A percentile compares a stretch with the other conserved stretches of the same genome.
These are phyloP conservation scores for Hordeum marinum DNA, from an alignment of 176 grass and related monocot genomes.

Conservation along the genomic window DNA sequence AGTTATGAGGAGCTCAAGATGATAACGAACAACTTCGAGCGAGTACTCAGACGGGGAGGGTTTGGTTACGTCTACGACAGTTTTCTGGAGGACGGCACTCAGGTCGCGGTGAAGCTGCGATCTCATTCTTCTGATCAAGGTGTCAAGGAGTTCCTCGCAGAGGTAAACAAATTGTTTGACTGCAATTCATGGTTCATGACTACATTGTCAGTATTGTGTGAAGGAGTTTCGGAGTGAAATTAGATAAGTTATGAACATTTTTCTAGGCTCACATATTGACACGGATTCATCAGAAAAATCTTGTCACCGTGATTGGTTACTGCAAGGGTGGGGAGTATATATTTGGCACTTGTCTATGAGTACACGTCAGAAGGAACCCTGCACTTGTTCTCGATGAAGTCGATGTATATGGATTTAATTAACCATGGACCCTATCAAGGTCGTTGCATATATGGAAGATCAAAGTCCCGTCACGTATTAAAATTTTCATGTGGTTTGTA, in stretches of 20 bases:
- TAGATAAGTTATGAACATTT: neutral
- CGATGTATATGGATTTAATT: too few relatives aligned
- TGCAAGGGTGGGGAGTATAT: neutral
- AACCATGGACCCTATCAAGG: too few relatives aligned
- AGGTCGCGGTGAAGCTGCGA: neutral
- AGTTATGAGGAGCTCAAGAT: neutral
- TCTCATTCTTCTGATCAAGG: neutral
- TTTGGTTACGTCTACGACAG: neutral
- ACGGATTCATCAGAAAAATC: neutral
- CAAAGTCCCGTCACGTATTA: too few relatives aligned
- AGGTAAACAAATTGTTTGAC: neutral
- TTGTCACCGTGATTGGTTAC: neutral
- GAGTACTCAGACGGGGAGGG: neutral
- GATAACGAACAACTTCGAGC: neutral
- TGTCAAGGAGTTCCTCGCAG: neutral
- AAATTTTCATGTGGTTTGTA: too few relatives aligned
- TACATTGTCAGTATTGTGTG: neutral
- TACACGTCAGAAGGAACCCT: neutral
- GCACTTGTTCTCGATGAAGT: too few relatives aligned
- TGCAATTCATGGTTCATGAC: too few relatives aligned
- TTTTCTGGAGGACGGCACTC: neutral
- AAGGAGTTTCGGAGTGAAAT: neutral
- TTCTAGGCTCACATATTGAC: neutral
- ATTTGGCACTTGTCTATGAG: neutral
- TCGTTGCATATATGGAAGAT: too few relatives aligned